Percentiles rank a stretch among this genome's conserved stretches.
phyloP scores from a whole-genome alignment of 1,139 yeast species.

The Scheffersomyces quercinus region DNA sequence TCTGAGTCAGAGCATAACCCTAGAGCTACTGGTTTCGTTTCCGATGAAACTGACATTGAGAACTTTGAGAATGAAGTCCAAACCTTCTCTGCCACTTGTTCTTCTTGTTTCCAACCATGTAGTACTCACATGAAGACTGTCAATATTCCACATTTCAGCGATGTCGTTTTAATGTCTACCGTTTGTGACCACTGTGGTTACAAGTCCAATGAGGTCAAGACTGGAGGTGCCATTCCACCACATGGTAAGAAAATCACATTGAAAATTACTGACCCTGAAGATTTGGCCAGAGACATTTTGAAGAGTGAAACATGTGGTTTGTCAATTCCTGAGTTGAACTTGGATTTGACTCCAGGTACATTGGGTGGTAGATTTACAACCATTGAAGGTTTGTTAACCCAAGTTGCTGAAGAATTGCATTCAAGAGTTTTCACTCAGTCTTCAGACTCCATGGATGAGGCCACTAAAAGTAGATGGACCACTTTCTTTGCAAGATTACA shows the following conservation, averaged over 20 bases:
- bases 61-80: constrained; percentile 88
- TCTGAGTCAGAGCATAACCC: constrained; percentile 37
- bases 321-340: constrained; percentile 79
- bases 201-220: constrained; percentile 95
- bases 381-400: constrained; percentile 85
- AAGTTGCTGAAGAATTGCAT: constrained; percentile 87
- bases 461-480: constrained; percentile 77
- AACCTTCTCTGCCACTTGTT: constrained; percentile 89
- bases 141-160: constrained; percentile 96
- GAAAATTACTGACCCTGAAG: constrained; percentile 86
- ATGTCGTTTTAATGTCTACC: constrained; percentile 95
- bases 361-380: constrained; percentile 98
- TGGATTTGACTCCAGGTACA: constrained; percentile 95
- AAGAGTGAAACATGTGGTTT: constrained; percentile 94
- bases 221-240: constrained; percentile 95
- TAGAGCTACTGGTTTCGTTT: constrained; percentile 55
- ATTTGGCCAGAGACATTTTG: constrained; percentile 88
- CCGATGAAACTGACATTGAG: constrained; percentile 79
- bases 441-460: constrained; percentile 88
- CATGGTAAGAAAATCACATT: constrained; percentile 77
- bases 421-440: constrained; percentile 82
- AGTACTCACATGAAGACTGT: constrained; percentile 97
- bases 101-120: constrained; percentile 79
- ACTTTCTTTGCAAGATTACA: constrained; percentile 72
- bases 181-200: constrained; percentile 92